Evolutionary conservation across 116 monocot species (phyloP).

Genomic region (Cymodocea nodosa): DNA sequence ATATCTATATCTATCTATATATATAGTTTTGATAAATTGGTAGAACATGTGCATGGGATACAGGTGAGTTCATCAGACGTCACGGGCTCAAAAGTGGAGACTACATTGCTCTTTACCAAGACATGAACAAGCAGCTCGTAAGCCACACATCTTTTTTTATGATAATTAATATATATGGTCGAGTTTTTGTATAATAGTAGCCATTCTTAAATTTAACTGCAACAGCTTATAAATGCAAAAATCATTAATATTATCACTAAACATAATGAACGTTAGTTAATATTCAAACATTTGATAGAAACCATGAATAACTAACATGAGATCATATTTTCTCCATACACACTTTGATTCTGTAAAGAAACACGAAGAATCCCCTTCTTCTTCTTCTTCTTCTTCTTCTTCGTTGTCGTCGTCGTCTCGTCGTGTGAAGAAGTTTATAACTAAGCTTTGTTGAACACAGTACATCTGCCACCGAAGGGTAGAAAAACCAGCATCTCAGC

Average conservation of each 20-base stretch:
- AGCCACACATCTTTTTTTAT: not conserved
- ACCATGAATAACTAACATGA: no score
- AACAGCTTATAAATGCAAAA: not conserved
- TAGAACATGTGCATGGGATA: not conserved
- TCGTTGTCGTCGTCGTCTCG: no score
- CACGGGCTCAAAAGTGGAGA: conserved; percentile 18
- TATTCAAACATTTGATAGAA: not conserved
- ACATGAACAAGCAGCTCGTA: conserved; percentile 12
- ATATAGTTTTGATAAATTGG: not conserved
- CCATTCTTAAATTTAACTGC: no score
- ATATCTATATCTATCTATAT: no score
- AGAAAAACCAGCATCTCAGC: not conserved
- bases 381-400: no score
- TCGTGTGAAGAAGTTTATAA: no score
- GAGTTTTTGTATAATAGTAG: no score
- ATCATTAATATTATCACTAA: no score
- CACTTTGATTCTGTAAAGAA: no score
- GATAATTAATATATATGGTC: no score
- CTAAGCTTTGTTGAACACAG: not conserved
- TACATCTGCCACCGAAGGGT: conserved; percentile 6
- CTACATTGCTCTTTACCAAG: conserved; percentile 19
- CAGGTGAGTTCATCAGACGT: conserved; percentile 18
- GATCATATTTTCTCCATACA: no score
- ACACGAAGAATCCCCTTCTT: no score
- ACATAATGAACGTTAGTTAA: not conserved